Conservation (phyloP, 2,329 filamentous ascomycete genomes). For the Tolypocladium nubicola region DNA sequence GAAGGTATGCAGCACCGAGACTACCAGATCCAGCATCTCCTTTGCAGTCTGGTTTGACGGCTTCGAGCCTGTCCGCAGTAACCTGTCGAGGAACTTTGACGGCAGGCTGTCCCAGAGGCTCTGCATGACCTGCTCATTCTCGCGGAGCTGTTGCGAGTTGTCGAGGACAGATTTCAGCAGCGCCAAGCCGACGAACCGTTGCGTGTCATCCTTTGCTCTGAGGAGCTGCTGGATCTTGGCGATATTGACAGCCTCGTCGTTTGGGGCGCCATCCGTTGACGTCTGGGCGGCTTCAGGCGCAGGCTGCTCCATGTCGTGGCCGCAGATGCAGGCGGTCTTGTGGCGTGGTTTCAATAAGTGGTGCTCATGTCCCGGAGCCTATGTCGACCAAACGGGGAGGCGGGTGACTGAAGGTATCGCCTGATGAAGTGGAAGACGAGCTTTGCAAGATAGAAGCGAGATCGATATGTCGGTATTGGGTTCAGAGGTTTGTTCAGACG, state of each 20-base stretch:
- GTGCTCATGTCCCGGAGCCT: not conserved
- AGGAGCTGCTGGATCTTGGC: slow-evolving; percentile 46
- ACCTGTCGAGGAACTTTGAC: slow-evolving; percentile 51
- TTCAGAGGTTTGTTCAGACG: not conserved
- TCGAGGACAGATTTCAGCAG: slow-evolving; percentile 57
- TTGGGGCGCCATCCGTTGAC: slow-evolving; percentile 2
- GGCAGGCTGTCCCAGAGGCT: slow-evolving; percentile 50
- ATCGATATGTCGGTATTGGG: not conserved
- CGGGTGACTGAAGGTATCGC: too few relatives aligned
- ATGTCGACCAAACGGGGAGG: too few relatives aligned
- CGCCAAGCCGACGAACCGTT: slow-evolving; percentile 56
- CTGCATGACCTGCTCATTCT: slow-evolving; percentile 33
- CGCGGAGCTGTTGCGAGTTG: slow-evolving; percentile 40
- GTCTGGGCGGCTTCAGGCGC: not conserved
- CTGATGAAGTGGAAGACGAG: not conserved
- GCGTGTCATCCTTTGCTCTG: slow-evolving; percentile 52
- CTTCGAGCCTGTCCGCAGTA: slow-evolving; percentile 44
- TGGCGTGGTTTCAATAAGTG: not conserved
- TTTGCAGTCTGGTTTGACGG: slow-evolving; percentile 33
- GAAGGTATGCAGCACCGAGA: slow-evolving; percentile 54
- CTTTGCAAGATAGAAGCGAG: not conserved
- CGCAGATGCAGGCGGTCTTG: not conserved
- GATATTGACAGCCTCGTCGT: slow-evolving; percentile 12
- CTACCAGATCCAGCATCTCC: slow-evolving; percentile 53
- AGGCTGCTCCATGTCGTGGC: not conserved